phyloP scores from a whole-genome alignment of 2,329 filamentous ascomycete species.

The Zelopaecilomyces penicillatus region DNA sequence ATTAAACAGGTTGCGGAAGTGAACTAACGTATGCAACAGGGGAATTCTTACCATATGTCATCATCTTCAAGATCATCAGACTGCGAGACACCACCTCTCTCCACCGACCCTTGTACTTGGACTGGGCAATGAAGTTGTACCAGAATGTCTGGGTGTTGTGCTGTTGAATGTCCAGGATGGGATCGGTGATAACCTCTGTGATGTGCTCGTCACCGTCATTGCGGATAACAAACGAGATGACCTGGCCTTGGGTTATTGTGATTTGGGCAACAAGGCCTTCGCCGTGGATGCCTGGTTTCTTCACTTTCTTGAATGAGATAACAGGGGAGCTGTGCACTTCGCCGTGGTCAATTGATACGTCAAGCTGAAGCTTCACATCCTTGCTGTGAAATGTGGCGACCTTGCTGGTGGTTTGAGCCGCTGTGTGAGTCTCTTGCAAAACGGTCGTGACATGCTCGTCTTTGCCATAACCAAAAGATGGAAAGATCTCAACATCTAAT shows the following conservation, averaged over 20 bases:
- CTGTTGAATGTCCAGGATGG: slow-evolving; percentile 53
- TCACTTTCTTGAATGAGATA: slow-evolving; percentile 47
- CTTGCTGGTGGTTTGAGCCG: slow-evolving; percentile 40
- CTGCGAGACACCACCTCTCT: slow-evolving; percentile 63
- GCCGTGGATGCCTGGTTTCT: slow-evolving; percentile 44
- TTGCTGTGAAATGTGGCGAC: slow-evolving; percentile 55
- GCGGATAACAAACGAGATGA: slow-evolving; percentile 60
- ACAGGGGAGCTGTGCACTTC: slow-evolving; percentile 36
- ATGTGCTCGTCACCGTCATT: slow-evolving; percentile 52
- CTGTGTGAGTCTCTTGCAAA: slow-evolving; percentile 32
- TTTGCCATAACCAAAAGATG: slow-evolving; percentile 62
- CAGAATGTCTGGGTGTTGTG: slow-evolving; percentile 63
- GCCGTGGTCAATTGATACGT: slow-evolving; percentile 57
- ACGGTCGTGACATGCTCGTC: slow-evolving; percentile 54
- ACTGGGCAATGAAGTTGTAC: slow-evolving; percentile 65
- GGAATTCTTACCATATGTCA: slow-evolving; percentile 48
- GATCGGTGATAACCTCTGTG: slow-evolving; percentile 48
- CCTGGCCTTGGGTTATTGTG: slow-evolving; percentile 55
- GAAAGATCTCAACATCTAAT: slow-evolving; percentile 60
- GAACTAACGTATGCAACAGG: too few species aligned
- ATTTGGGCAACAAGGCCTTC: slow-evolving; percentile 56
- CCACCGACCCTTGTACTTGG: slow-evolving; percentile 64
- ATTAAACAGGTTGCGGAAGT: too few species aligned
- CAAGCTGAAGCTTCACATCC: slow-evolving; percentile 53
- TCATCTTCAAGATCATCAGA: slow-evolving; percentile 65